phyloP scores from a whole-genome alignment of 805 yeast species.

The Suhomyces emberorum region DNA sequence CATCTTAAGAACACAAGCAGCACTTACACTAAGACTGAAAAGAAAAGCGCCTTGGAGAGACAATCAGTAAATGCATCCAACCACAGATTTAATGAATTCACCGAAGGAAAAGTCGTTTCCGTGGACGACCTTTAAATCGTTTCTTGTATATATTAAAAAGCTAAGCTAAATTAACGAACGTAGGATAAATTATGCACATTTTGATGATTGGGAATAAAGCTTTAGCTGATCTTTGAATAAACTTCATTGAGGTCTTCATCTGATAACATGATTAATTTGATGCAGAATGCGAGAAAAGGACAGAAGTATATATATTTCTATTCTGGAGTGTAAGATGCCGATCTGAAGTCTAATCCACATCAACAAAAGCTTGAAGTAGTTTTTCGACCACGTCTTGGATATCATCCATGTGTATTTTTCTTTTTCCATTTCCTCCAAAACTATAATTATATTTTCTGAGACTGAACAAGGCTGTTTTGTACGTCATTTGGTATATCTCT shows the following conservation, averaged over 20 bases:
- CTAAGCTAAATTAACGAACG: background rate
- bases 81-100: constrained; percentile 12
- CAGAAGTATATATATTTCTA: too few species aligned
- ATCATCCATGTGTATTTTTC: constrained; percentile 22
- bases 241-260: too few species aligned
- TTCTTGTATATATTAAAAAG: constrained; percentile 5
- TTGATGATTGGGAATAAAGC: too few species aligned
- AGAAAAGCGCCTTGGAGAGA: constrained; percentile 34
- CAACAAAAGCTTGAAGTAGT: constrained; percentile 35
- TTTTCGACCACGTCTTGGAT: constrained; percentile 41
- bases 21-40: constrained; percentile 20
- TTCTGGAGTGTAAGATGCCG: too few species aligned
- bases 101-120: constrained; percentile 9
- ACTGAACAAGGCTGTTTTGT: constrained; percentile 36
- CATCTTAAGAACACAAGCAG: constrained; percentile 21
- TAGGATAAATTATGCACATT: too few species aligned
- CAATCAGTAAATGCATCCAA: constrained; percentile 33
- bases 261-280: too few species aligned
- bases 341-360: too few species aligned
- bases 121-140: constrained; percentile 7
- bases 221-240: too few species aligned
- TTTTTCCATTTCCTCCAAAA: constrained; percentile 15
- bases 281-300: too few species aligned
- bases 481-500: constrained; percentile 42
- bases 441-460: constrained; percentile 34